Percentiles rank a stretch among this genome's conserved stretches.
phyloP scores from a whole-genome alignment of 345 rosid genomes.

The Conringia planisiliqua region DNA sequence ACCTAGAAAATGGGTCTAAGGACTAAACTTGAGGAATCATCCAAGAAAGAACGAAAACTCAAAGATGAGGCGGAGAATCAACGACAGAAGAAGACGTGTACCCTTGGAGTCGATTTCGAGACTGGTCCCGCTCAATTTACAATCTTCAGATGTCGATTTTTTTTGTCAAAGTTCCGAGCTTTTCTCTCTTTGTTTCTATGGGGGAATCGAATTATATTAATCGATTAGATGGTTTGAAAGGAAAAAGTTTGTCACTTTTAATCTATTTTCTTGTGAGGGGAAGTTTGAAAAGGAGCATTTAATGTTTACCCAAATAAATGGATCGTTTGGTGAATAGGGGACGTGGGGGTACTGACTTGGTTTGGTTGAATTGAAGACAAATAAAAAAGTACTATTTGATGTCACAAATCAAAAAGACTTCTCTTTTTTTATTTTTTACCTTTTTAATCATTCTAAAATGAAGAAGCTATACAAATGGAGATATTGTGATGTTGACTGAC shows the following conservation, averaged over 20 bases:
- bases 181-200: background rate
- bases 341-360: slow-evolving; percentile 2
- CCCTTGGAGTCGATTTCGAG: background rate
- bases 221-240: background rate
- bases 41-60: background rate
- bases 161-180: slow-evolving; percentile 1
- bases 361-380: background rate
- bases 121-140: slow-evolving; percentile 8
- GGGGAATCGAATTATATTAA: background rate
- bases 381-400: background rate
- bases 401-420: no score
- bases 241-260: background rate
- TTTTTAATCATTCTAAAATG: background rate
- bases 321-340: background rate
- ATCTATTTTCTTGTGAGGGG: background rate
- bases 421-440: background rate
- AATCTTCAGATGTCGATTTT: background rate
- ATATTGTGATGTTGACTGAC: slow-evolving; percentile 13
- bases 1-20: background rate
- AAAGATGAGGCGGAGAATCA: background rate
- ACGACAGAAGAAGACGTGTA: slow-evolving; percentile 3
- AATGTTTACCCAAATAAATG: background rate
- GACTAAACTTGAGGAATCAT: slow-evolving; percentile 4
- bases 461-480: background rate
- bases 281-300: background rate